phyloP scores from a whole-genome alignment of 306 rosid species.

The Leucaena leucocephala region DNA sequence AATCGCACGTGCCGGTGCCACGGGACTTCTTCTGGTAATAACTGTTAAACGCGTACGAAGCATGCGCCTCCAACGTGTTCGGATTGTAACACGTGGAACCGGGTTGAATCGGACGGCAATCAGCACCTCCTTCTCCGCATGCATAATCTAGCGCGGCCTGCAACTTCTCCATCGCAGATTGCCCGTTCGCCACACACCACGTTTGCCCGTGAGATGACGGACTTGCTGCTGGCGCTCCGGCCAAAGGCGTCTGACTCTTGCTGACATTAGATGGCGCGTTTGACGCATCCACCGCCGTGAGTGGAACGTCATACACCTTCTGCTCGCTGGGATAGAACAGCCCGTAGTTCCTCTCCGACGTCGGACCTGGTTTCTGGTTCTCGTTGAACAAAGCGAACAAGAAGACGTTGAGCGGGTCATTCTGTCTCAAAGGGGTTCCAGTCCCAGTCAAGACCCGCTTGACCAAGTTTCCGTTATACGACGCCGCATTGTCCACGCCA shows the following conservation, averaged over 20 bases:
- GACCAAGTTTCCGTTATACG: constrained; percentile 64
- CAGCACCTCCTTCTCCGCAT: constrained; percentile 64
- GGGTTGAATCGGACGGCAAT: constrained; percentile 57
- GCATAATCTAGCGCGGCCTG: constrained; percentile 62
- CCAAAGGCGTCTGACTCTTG: constrained; percentile 35
- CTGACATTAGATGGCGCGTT: constrained; percentile 30
- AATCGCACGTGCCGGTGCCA: constrained; percentile 51
- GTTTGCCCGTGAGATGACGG: constrained; percentile 29
- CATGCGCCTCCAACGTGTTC: constrained; percentile 58
- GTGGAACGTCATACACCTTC: constrained; percentile 50
- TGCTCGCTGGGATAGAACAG: constrained; percentile 53
- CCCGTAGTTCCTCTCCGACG: constrained; percentile 65
- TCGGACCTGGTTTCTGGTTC: constrained; percentile 54
- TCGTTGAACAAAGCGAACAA: constrained; percentile 67
- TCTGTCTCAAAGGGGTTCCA: constrained; percentile 54
- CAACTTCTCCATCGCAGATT: constrained; percentile 41
- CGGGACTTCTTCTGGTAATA: constrained; percentile 58
- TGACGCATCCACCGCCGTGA: constrained; percentile 19
- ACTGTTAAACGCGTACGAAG: constrained; percentile 71
- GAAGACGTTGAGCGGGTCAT: constrained; percentile 44
- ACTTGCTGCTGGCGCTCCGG: neutral
- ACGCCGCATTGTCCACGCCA: constrained; percentile 48
- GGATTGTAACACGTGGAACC: constrained; percentile 69
- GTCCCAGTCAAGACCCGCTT: constrained; percentile 44
- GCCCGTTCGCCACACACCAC: constrained; percentile 72